Base-by-base conservation (phyloP, 2,329 filamentous ascomycete species). In the Akanthomyces lecanii region DNA sequence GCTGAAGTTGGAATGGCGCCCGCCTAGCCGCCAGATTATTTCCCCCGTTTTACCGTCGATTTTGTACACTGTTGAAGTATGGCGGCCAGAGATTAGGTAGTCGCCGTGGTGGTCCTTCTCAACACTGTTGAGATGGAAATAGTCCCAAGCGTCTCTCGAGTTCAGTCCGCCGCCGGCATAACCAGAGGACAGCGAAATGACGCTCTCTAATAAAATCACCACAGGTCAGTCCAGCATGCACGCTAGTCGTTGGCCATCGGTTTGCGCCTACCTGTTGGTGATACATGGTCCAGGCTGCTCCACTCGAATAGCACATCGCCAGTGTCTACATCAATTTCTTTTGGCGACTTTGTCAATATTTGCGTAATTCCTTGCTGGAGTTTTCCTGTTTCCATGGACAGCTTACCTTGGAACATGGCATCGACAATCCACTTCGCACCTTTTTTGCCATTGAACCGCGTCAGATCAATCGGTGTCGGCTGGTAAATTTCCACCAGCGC, bases 371-470 rank as follows among this genome's bases (percentile, higher is more conserved):
- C 2, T 40, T 2, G 38, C 38, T 16, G 38, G 38, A 1, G 12
- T 16, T 16, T 40, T 40, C 3, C 3, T 16, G 7, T 40, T 1
- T 36, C 33, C 7, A 33, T 38, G 6, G 36, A 12, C 36, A 16
- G 84, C 81, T 71, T 67, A 82, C 81, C 81, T 71, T 85, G 82
- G 62, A 85, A 77, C 30, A 80, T 80, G 3, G 78, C 78, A 70
- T 84, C 77, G 4, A 83, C 81, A 67, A 84, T 82, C 82, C 82
- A 84, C 64, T 83, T 79, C 68, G 84, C 80, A 64, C 80, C 76
- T 0, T 74, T 66, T 51, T 73, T 77, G 5, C 72, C 80, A 36
- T 81, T 81, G 71, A 75, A 84, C 1, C 71, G 66, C 6, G 73
- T 74, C 42, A 84, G 70, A 51, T 83, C 75, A 5, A 70, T 71